A percentile compares a stretch with the other conserved stretches of the same genome.
These are phyloP conservation scores for Lathyrus oleraceus DNA, from an alignment of 306 rosid genomes.

Conservation along the genomic window DNA sequence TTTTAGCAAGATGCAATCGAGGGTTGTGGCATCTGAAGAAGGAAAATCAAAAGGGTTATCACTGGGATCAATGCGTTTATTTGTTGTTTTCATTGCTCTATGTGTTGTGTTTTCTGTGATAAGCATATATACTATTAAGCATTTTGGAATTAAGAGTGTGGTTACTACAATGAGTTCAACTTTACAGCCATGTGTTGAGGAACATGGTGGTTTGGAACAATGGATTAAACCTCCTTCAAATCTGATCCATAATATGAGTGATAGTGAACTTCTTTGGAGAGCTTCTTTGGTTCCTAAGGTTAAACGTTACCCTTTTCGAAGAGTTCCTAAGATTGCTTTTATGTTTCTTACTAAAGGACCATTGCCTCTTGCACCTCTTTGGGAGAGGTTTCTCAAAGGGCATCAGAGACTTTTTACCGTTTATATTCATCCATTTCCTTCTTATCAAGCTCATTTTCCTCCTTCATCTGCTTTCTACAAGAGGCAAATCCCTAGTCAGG, in stretches of 20 bases:
- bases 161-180: slow-evolving; percentile 51
- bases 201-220: slow-evolving; percentile 51
- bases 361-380: slow-evolving; percentile 83
- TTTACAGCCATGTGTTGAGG: slow-evolving; percentile 70
- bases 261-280: slow-evolving; percentile 74
- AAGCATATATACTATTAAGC: slow-evolving; percentile 69
- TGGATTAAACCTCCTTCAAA: slow-evolving; percentile 69
- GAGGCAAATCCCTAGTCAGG: slow-evolving; percentile 96
- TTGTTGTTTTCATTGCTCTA: slow-evolving; percentile 62
- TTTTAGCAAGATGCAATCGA: slow-evolving; percentile 63
- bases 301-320: slow-evolving; percentile 60
- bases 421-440: slow-evolving; percentile 83
- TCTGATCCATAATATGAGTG: slow-evolving; percentile 75
- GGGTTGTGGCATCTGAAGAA: slow-evolving; percentile 71
- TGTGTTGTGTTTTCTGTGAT: slow-evolving; percentile 66
- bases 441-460: slow-evolving; percentile 60
- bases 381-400: slow-evolving; percentile 93
- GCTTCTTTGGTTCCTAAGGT: slow-evolving; percentile 72
- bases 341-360: slow-evolving; percentile 97
- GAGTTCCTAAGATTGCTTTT: slow-evolving; percentile 89
- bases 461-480: slow-evolving; percentile 63
- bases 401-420: slow-evolving; percentile 62
- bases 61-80: slow-evolving; percentile 52
- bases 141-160: slow-evolving; percentile 63
- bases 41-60: slow-evolving; percentile 76